A percentile compares a stretch with the other conserved stretches of the same genome.
phyloP scores from a whole-genome alignment of 306 rosid species.

The Corylus heterophylla region DNA sequence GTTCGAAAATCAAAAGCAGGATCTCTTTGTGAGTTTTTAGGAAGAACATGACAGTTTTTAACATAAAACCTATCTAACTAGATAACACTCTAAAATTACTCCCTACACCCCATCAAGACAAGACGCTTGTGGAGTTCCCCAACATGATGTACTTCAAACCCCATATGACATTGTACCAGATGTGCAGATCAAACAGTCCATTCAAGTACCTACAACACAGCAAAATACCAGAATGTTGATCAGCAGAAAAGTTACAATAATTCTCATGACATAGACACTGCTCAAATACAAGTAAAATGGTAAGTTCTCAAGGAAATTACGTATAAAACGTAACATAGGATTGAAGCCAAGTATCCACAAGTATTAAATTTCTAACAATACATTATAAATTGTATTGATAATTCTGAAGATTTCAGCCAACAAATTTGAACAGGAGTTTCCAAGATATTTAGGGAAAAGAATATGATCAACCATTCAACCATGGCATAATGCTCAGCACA shows the following conservation, averaged over 20 bases:
- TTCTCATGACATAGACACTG: neutral
- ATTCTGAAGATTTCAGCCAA: neutral
- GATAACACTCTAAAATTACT: neutral
- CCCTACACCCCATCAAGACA: conserved; percentile 10
- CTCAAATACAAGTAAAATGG: neutral
- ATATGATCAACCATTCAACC: neutral
- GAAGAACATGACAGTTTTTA: neutral
- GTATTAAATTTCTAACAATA: neutral
- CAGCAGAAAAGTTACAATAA: neutral
- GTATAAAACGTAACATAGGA: neutral
- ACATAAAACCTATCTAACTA: neutral
- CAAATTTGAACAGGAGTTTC: neutral
- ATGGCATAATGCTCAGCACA: neutral
- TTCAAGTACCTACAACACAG: conserved; percentile 27
- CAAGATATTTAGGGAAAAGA: neutral
- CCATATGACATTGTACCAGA: conserved; percentile 18
- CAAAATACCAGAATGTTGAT: conserved; percentile 1
- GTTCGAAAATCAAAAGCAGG: neutral
- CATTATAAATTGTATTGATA: neutral
- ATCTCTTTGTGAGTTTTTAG: neutral
- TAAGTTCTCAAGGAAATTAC: neutral
- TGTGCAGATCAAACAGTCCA: conserved; percentile 8
- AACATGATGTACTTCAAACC: neutral
- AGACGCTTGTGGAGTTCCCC: neutral
- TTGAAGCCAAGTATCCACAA: neutral